Evolutionary conservation across 2,329 filamentous ascomycete genomes (phyloP).

Genomic region (Aspergillus unguis): DNA sequence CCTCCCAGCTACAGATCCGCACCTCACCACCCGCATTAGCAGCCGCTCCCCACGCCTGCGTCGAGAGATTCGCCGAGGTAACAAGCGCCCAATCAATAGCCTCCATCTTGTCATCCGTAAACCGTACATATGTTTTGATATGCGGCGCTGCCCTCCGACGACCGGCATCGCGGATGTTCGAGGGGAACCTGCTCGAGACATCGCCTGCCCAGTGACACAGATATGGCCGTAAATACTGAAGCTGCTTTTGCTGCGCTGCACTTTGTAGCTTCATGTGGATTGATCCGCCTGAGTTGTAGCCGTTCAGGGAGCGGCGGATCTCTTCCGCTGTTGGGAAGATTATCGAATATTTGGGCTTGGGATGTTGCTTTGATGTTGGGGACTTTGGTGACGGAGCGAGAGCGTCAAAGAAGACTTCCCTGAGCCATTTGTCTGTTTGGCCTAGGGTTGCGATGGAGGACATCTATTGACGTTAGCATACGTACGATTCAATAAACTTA

Average conservation of each 20-base stretch:
- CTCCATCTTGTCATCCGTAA: constrained; percentile 38
- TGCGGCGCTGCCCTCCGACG: constrained; percentile 73
- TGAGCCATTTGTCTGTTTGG: constrained; percentile 67
- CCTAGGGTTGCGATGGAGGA: constrained; percentile 82
- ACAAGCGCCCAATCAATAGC: constrained; percentile 78
- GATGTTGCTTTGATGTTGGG: constrained; percentile 30
- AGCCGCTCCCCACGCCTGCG: constrained; percentile 79
- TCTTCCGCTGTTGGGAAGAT: constrained; percentile 80
- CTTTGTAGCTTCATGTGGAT: constrained; percentile 79
- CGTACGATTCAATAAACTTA: neutral
- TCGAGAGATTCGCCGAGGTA: constrained; percentile 88
- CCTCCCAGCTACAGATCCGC: constrained; percentile 75
- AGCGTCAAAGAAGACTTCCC: constrained; percentile 57
- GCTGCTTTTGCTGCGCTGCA: constrained; percentile 66
- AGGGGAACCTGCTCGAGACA: neutral
- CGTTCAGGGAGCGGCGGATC: constrained; percentile 71
- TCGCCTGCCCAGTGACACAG: constrained; percentile 75
- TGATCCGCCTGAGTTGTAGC: constrained; percentile 71
- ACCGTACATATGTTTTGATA: constrained; percentile 84
- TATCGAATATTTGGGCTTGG: constrained; percentile 60
- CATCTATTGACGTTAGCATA: constrained; percentile 53
- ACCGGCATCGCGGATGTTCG: constrained; percentile 49
- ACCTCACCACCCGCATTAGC: constrained; percentile 57
- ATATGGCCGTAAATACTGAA: constrained; percentile 66
- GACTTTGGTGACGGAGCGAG: constrained; percentile 26